These are phyloP conservation scores for Pelargonium myrrhifolium DNA, from an alignment of 441 rosid species.

Conservation along the genomic window DNA sequence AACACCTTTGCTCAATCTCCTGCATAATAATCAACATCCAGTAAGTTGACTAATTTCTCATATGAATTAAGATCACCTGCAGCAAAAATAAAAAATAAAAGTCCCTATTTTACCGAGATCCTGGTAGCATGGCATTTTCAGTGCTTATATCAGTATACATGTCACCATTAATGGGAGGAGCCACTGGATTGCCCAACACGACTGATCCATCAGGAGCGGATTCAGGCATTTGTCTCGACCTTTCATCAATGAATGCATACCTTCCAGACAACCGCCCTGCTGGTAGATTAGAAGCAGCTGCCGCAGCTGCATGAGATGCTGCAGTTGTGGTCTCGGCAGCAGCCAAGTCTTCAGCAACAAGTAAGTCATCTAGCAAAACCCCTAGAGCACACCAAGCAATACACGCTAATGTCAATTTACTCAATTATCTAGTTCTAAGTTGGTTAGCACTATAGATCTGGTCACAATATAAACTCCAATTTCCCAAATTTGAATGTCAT, in stretches of 20 bases:
- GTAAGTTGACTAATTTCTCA: background rate
- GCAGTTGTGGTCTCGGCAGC: slow-evolving; percentile 87
- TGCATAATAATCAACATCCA: slow-evolving; percentile 28
- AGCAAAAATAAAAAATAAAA: slow-evolving; percentile 6
- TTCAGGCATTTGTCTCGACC: slow-evolving; percentile 57
- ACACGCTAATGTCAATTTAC: slow-evolving; percentile 8
- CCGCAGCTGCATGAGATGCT: slow-evolving; percentile 87
- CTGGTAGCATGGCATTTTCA: slow-evolving; percentile 78
- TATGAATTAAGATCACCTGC: background rate
- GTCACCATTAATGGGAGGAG: slow-evolving; percentile 85
- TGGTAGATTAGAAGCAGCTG: slow-evolving; percentile 58
- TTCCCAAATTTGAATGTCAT: background rate
- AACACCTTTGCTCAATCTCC: slow-evolving; percentile 86
- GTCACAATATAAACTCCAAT: too few species aligned
- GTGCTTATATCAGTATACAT: slow-evolving; percentile 89
- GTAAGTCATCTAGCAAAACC: slow-evolving; percentile 92
- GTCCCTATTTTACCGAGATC: slow-evolving; percentile 50
- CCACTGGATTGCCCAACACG: slow-evolving; percentile 86
- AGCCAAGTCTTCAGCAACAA: slow-evolving; percentile 86
- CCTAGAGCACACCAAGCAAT: slow-evolving; percentile 38
- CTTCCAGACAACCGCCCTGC: slow-evolving; percentile 58
- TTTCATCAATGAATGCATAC: slow-evolving; percentile 72
- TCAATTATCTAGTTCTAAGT: background rate
- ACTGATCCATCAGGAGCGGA: slow-evolving; percentile 78
- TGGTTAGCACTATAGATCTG: background rate